These are phyloP conservation scores for Pyrenophora seminiperda DNA, from an alignment of 2,329 filamentous ascomycete species.

Conservation along the genomic window DNA sequence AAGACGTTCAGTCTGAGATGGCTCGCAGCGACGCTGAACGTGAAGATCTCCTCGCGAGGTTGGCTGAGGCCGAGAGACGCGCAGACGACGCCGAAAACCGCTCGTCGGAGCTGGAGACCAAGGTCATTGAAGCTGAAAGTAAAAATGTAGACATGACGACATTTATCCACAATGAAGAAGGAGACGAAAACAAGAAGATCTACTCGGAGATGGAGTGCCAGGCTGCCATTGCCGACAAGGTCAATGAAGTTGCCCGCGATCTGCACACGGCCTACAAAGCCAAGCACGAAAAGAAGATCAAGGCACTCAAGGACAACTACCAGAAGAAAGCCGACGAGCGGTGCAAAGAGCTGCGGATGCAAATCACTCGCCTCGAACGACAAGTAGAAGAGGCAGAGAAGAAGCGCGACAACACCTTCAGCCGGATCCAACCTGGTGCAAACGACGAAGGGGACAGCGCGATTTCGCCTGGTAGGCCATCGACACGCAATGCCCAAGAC, in stretches of 20 bases:
- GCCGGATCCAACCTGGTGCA: constrained; percentile 53
- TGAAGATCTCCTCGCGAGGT: constrained; percentile 74
- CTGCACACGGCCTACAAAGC: constrained; percentile 92
- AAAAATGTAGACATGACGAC: constrained; percentile 76
- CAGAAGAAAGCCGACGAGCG: constrained; percentile 90
- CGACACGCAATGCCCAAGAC: constrained; percentile 45
- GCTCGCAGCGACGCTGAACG: constrained; percentile 77
- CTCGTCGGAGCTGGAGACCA: constrained; percentile 69
- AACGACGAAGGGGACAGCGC: constrained; percentile 16
- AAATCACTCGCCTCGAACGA: constrained; percentile 69
- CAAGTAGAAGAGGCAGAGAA: constrained; percentile 77
- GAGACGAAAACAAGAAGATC: constrained; percentile 39
- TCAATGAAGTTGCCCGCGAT: constrained; percentile 75
- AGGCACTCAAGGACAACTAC: constrained; percentile 80
- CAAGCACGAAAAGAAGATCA: constrained; percentile 96
- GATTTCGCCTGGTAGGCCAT: background rate
- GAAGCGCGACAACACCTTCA: constrained; percentile 69
- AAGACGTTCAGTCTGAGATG: constrained; percentile 81
- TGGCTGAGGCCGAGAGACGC: constrained; percentile 75
- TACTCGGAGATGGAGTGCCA: constrained; percentile 53
- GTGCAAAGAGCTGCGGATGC: constrained; percentile 74
- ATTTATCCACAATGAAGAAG: constrained; percentile 46
- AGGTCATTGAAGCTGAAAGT: constrained; percentile 59
- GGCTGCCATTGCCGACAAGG: constrained; percentile 84
- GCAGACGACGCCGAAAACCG: constrained; percentile 76